Evolutionary conservation across 495 filamentous ascomycete genomes (phyloP).

Genomic region (Penicillium pancosmium): DNA sequence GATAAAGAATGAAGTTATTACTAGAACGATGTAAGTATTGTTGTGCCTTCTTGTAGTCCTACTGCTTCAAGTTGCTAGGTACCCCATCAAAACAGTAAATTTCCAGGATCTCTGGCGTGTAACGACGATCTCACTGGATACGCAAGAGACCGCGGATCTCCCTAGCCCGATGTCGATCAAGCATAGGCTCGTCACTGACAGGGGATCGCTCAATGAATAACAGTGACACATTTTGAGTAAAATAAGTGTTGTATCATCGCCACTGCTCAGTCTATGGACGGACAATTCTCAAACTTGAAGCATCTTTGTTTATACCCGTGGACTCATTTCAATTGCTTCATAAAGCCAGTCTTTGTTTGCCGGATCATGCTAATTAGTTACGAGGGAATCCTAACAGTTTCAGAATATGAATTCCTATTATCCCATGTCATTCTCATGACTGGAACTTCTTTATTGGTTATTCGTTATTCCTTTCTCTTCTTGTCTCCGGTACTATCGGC

Average conservation of each 20-base stretch:
- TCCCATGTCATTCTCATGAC: too few relatives aligned
- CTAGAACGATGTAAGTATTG: not conserved
- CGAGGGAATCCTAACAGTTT: too few relatives aligned
- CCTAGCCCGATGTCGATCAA: constrained; percentile 22
- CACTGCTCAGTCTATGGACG: not conserved
- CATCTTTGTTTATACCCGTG: not conserved
- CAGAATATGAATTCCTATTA: too few relatives aligned
- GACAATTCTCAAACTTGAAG: not conserved
- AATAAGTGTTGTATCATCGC: constrained; percentile 7
- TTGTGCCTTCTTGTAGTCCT: not conserved
- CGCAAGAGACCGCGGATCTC: constrained; percentile 19
- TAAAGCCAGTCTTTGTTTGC: too few relatives aligned
- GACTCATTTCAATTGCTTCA: too few relatives aligned
- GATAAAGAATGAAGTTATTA: not conserved
- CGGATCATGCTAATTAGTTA: too few relatives aligned
- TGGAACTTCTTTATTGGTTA: not conserved
- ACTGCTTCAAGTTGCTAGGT: not conserved
- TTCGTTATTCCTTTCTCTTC: not conserved
- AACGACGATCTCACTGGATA: constrained; percentile 13
- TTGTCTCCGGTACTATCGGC: not conserved
- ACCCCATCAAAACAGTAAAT: not conserved
- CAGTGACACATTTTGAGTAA: constrained; percentile 1
- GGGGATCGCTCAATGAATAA: constrained; percentile 20
- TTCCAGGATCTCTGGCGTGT: constrained; percentile 1
- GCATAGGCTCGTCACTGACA: constrained; percentile 27